Conservation (phyloP, 495 filamentous ascomycete species). For the Tetracladium setigerum region DNA sequence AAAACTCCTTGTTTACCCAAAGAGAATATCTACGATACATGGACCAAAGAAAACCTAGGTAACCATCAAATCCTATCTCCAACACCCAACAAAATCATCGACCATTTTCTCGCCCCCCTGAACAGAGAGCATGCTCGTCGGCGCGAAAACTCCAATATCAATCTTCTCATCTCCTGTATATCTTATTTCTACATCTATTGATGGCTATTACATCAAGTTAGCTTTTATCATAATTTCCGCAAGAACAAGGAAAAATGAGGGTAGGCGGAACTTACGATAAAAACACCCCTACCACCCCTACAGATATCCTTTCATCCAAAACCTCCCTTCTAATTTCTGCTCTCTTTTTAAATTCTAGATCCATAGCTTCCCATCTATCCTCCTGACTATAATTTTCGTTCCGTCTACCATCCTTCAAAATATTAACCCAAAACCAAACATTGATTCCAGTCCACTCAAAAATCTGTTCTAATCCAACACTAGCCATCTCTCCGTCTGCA, state of each 20-base stretch:
- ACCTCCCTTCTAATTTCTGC: constrained; percentile 7
- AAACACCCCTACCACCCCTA: constrained; percentile 2
- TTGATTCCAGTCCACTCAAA: constrained; percentile 38
- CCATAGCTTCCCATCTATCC: constrained; percentile 1
- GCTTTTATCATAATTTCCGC: constrained; percentile 3
- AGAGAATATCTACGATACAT: too few species aligned
- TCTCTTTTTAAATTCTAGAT: constrained; percentile 2
- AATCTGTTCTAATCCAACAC: constrained; percentile 33
- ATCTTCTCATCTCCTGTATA: constrained; percentile 20
- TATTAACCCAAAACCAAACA: constrained; percentile 35
- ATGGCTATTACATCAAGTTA: constrained; percentile 20
- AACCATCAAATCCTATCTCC: not conserved
- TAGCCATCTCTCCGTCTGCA: constrained; percentile 28
- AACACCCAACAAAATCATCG: constrained; percentile 6
- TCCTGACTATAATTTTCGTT: not conserved
- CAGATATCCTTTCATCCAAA: constrained; percentile 2
- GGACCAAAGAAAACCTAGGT: too few species aligned
- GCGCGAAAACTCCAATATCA: constrained; percentile 31
- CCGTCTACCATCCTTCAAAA: constrained; percentile 20
- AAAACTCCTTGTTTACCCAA: too few species aligned
- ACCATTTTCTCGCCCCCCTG: constrained; percentile 20
- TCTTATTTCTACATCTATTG: constrained; percentile 29
- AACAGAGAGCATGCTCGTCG: constrained; percentile 15
- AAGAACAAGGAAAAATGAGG: not conserved
- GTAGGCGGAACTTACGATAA: not conserved